Conservation (phyloP, 768 basidiomycete species). For the Tricholoma hemisulphureum region DNA sequence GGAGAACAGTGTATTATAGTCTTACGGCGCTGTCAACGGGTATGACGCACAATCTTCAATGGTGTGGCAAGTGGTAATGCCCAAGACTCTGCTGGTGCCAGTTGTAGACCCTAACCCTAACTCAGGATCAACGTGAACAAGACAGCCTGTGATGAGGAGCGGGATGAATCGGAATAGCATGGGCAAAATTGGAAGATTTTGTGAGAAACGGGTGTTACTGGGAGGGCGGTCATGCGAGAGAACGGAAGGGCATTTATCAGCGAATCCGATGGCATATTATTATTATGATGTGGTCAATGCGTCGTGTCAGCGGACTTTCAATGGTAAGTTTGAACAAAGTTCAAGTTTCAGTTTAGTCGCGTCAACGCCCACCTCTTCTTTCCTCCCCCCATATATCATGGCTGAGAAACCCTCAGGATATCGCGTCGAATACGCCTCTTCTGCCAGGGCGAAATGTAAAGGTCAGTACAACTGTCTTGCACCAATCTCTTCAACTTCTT, state of each 20-base stretch:
- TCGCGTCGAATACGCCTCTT: conserved; percentile 74
- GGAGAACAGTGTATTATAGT: too few species aligned
- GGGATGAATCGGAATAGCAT: neutral
- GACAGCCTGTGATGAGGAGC: neutral
- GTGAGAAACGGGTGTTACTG: too few species aligned
- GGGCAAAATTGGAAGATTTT: too few species aligned
- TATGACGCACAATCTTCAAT: too few species aligned
- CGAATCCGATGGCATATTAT: neutral
- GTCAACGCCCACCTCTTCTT: conserved; percentile 23
- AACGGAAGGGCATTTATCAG: neutral
- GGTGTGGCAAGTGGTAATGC: too few species aligned
- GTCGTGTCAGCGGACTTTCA: conserved; percentile 47
- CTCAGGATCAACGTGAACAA: conserved; percentile 12
- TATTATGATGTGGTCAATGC: conserved; percentile 39
- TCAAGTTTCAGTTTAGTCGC: conserved; percentile 32
- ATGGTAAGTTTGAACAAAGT: conserved; percentile 28
- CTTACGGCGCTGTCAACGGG: too few species aligned
- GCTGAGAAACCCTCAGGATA: conserved; percentile 62
- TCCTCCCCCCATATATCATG: conserved; percentile 27
- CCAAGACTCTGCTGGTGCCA: neutral
- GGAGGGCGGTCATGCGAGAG: too few species aligned
- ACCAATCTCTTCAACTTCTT: conserved; percentile 10
- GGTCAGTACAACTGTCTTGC: conserved; percentile 41
- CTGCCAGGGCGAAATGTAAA: conserved; percentile 74
- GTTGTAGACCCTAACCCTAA: conserved; percentile 14